Evolutionary conservation across 768 basidiomycete species (phyloP).

Genomic region (Rhizopogon vesiculosus): DNA sequence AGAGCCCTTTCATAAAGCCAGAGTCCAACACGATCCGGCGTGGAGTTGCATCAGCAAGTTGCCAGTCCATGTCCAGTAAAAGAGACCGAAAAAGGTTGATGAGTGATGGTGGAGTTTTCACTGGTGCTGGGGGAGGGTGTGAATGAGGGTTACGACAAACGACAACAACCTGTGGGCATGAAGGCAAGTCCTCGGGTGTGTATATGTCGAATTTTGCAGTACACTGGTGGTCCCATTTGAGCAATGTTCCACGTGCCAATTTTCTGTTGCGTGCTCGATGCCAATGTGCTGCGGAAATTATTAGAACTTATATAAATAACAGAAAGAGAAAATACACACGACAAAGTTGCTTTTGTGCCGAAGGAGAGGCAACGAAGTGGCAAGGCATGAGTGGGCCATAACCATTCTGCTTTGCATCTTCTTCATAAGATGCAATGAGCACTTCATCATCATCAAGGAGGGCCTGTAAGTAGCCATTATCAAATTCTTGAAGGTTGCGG

Average conservation of each 20-base stretch:
- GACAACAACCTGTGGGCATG: too few relatives aligned
- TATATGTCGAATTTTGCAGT: too few relatives aligned
- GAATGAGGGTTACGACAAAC: conserved; percentile 5
- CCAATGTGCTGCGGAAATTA: conserved; percentile 11
- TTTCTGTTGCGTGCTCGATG: conserved; percentile 4
- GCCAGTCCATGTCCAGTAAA: conserved; percentile 16
- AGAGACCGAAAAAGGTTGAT: conserved; percentile 9
- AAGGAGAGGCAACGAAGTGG: conserved; percentile 8
- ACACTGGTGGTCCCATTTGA: too few relatives aligned
- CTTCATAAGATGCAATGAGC: conserved; percentile 1
- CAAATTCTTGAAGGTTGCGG: conserved; percentile 13
- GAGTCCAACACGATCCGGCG: conserved; percentile 19
- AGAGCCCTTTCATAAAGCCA: conserved; percentile 15
- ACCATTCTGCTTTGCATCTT: conserved; percentile 1
- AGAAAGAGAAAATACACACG: conserved; percentile 5
- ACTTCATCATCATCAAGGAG: conserved; percentile 5
- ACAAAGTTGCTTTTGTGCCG: conserved; percentile 13
- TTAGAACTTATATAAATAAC: not conserved
- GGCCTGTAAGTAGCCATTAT: conserved; percentile 13
- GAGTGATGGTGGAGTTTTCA: conserved; percentile 5
- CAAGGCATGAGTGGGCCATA: conserved; percentile 21
- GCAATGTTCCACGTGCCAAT: too few relatives aligned
- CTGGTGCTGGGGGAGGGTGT: conserved; percentile 3
- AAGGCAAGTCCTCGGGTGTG: too few relatives aligned
- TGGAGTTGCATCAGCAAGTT: conserved; percentile 24